phyloP scores from a whole-genome alignment of 2,329 filamentous ascomycete genomes.

The Ascochyta fabae region DNA sequence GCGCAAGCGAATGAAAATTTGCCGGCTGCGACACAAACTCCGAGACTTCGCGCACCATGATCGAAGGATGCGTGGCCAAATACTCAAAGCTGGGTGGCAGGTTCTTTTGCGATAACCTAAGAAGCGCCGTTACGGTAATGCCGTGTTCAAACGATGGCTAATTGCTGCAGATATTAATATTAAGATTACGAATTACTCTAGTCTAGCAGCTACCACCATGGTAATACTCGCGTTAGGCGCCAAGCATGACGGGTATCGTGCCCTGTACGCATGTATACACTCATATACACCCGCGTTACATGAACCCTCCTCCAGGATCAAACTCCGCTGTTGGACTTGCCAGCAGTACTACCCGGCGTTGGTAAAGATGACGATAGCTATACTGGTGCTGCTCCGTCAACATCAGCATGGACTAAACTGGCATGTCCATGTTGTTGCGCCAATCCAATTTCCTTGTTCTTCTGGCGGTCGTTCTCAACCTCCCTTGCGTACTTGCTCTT shows the following conservation, averaged over 20 bases:
- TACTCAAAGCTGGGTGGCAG: not conserved
- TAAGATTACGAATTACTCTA: not conserved
- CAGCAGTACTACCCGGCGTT: not conserved
- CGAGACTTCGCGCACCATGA: no score
- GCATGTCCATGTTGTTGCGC: constrained; percentile 1
- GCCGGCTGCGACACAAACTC: no score
- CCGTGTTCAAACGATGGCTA: not conserved
- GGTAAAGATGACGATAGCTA: not conserved
- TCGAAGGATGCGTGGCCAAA: not conserved
- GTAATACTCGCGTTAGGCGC: no score
- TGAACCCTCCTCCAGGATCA: not conserved
- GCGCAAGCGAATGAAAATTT: no score
- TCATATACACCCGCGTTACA: not conserved
- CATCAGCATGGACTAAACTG: not conserved
- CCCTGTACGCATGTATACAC: not conserved
- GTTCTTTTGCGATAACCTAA: not conserved
- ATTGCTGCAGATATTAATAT: not conserved
- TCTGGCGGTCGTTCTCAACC: constrained; percentile 31
- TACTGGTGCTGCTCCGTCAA: not conserved
- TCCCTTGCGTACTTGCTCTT: constrained; percentile 36
- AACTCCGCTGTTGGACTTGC: not conserved
- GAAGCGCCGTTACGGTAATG: not conserved
- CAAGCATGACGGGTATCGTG: not conserved
- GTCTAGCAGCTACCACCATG: not conserved
- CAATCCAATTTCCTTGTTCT: constrained; percentile 7